These are phyloP conservation scores for Polyrhizophydium stewartii DNA, from an alignment of 371 early-diverging fungal genomes.

Conservation along the genomic window DNA sequence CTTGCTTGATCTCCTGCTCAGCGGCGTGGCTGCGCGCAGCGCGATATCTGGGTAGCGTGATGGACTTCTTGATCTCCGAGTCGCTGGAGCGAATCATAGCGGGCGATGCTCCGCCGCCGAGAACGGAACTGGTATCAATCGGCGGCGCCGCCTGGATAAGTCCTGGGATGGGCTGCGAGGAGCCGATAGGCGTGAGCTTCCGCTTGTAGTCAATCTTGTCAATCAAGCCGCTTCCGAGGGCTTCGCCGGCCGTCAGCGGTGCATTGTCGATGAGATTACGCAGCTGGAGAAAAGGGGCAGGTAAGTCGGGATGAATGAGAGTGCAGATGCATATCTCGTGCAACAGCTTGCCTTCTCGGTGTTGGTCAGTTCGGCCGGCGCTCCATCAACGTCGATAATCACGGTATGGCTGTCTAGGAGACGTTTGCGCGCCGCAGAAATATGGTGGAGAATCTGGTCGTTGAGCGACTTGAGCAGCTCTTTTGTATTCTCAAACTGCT, in stretches of 20 bases:
- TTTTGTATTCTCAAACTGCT: constrained; percentile 46
- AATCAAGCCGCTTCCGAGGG: constrained; percentile 16
- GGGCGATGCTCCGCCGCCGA: too few relatives aligned
- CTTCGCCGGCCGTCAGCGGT: constrained; percentile 22
- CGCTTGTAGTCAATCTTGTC: constrained; percentile 21
- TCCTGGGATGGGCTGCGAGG: neutral
- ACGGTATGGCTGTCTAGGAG: neutral
- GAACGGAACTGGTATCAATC: too few relatives aligned
- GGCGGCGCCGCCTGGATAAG: neutral
- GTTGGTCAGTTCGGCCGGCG: neutral
- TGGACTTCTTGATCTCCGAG: too few relatives aligned
- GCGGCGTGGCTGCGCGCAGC: constrained; percentile 3
- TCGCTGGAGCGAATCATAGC: too few relatives aligned
- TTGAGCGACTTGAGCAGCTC: constrained; percentile 41
- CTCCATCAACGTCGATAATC: neutral
- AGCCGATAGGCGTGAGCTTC: neutral
- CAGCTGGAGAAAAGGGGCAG: neutral
- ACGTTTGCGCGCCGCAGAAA: constrained; percentile 30
- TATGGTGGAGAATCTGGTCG: constrained; percentile 36
- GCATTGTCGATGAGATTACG: constrained; percentile 21
- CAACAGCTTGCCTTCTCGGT: neutral
- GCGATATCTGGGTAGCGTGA: constrained; percentile 10
- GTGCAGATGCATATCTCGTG: neutral
- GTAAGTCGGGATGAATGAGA: too few relatives aligned
- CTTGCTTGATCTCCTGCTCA: neutral